A percentile compares a stretch with the other conserved stretches of the same genome.
Conservation (phyloP, 2,329 filamentous ascomycete species). For the Epichloe aotearoae region DNA sequence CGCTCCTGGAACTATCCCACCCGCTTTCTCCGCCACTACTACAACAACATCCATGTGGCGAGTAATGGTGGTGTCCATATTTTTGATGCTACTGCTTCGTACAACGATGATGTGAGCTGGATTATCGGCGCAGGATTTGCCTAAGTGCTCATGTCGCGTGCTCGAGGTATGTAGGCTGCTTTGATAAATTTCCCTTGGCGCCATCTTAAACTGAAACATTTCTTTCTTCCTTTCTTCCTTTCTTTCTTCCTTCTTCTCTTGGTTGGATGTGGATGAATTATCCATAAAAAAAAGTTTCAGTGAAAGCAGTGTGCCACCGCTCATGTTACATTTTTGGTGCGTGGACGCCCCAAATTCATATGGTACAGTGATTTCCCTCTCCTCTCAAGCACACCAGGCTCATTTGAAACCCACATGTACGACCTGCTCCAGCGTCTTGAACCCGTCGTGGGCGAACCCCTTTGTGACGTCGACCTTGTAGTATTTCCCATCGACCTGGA, state of each 20-base stretch:
- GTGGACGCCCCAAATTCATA: neutral
- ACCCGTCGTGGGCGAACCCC: slow-evolving; percentile 46
- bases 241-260: too few species aligned
- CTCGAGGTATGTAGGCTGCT: too few species aligned
- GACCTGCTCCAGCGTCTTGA: slow-evolving; percentile 43
- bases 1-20: slow-evolving; percentile 48
- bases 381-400: neutral
- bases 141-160: neutral
- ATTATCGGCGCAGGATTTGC: neutral
- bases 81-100: neutral
- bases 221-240: too few species aligned
- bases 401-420: slow-evolving; percentile 15
- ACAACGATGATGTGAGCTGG: slow-evolving; percentile 1
- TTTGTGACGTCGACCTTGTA: slow-evolving; percentile 46
- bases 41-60: neutral
- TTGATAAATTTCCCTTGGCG: too few species aligned
- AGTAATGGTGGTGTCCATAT: neutral
- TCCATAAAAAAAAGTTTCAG: too few species aligned
- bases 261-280: too few species aligned
- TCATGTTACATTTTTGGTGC: neutral
- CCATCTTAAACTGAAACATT: too few species aligned
- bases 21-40: slow-evolving; percentile 42
- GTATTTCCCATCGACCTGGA: slow-evolving; percentile 31
- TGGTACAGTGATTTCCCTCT: neutral
- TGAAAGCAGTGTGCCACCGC: neutral